Base-by-base conservation (phyloP, 2,329 filamentous ascomycete genomes). In the Nothomitra cinnamomea region DNA sequence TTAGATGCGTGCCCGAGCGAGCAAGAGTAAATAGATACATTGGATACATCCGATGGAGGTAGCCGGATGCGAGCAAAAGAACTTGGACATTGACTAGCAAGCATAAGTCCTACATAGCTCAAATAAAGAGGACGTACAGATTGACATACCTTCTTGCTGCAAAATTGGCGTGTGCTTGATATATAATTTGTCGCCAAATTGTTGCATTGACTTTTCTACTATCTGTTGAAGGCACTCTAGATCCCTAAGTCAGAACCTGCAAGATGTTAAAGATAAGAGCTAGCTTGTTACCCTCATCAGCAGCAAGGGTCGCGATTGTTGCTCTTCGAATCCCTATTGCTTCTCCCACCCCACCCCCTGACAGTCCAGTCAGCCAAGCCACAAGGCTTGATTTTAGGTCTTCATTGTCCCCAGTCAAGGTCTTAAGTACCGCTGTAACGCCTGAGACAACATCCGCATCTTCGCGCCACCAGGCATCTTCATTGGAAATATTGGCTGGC, bases 111-210 rank as follows among this genome's bases (percentile, higher is more conserved):
- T 25, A n/a, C 7, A n/a, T 40, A 8, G 7, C 51, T 53, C 28
- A 3, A 53, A 53, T 13, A 38, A 2, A 35, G 6, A 21, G 21
- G 25, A 6, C 22, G 19, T n/a, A 12, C 28, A 28, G 41, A 22
- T 8, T 53, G 25, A 19, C 2, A 60, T 68, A 85, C 87, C 83
- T 75, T 96, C 87, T 74, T 98, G 92, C 61, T 89, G 85, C 40
- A 92, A 63, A n/a, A 85, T 78, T 3, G 89, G 82, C 0, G 84
- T 79, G 66, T 96, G 88, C 55, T 80, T 85, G 60, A 96, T 87
- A 61, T 88, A 94, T 10, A 96, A 71, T 51, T 84, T 79, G 60
- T 95, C 89, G 1, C 87, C 86, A 65, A 96, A 95, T 50, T 83
- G 78, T 40, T 71, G 72, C 50, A 95, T 69, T 50, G 75, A 78